phyloP scores from a whole-genome alignment of 257 asterid genomes.

The Salvia splendens region DNA sequence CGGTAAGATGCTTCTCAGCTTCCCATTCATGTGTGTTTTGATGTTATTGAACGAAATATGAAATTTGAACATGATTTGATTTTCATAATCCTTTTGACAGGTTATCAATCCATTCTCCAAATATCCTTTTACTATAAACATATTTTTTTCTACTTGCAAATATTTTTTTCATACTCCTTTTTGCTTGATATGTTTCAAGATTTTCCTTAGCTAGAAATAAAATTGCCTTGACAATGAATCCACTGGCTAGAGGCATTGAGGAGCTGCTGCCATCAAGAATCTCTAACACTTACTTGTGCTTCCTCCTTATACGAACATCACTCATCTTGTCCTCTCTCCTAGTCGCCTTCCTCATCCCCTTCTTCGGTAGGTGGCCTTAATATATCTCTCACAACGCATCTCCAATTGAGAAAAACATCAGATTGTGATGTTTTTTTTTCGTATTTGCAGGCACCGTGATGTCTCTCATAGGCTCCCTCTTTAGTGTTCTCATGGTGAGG shows the following conservation, averaged over 20 bases:
- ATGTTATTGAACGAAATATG: no score
- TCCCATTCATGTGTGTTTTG: background rate
- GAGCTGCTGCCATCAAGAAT: slow-evolving; percentile 65
- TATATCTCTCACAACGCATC: background rate
- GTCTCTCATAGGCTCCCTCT: slow-evolving; percentile 82
- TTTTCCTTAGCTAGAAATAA: slow-evolving; percentile 57
- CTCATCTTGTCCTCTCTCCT: slow-evolving; percentile 66
- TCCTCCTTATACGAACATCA: slow-evolving; percentile 56
- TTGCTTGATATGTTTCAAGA: background rate
- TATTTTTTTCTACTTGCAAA: slow-evolving; percentile 5
- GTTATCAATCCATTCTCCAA: slow-evolving; percentile 79
- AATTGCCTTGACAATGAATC: slow-evolving; percentile 79
- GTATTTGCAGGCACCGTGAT: slow-evolving; percentile 67
- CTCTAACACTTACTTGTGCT: slow-evolving; percentile 54
- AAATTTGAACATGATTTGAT: background rate
- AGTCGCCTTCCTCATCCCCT: slow-evolving; percentile 77
- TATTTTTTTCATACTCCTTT: no score
- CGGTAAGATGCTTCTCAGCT: slow-evolving; percentile 38
- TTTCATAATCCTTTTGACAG: slow-evolving; percentile 43
- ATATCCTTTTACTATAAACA: slow-evolving; percentile 61
- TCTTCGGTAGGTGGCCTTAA: slow-evolving; percentile 56
- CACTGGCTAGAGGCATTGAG: slow-evolving; percentile 77
- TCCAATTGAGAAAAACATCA: background rate
- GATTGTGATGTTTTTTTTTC: background rate
- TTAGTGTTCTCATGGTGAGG: slow-evolving; percentile 77